Base-by-base conservation (phyloP, 1,284 basidiomycete species). In the Cystobasidium sp. region DNA sequence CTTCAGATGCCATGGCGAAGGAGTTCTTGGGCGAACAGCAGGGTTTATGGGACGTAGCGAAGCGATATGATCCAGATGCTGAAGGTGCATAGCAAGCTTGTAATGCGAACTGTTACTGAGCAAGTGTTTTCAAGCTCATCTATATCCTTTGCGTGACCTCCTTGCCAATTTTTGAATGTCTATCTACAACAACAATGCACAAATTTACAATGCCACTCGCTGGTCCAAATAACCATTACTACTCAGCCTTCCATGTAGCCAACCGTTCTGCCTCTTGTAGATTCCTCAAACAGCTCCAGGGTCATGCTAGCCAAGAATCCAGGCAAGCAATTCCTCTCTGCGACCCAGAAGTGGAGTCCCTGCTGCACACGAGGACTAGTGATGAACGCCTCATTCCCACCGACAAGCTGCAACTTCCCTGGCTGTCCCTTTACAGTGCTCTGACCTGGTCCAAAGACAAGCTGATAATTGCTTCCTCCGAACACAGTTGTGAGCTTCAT, bases 1-100 rank as follows among this genome's bases (percentile, higher is more conserved):
- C 69, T 12, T 62, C 69, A 52, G 69, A 99, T 82, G 83, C 86
- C 24, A 86, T 88, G 59, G 96, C 93, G 7, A 92, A 92, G 83
- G 93, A 97, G 79, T 86, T 88, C 65, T 85, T 97, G 47, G 94
- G 94, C 0, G 85, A 87, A 74, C 92, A 90, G 84, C 83, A 90
- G 52, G 91, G 92, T 0, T 92, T 94, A 81, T 97, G 95, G 95
- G 96, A 97, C 82, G 87, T 93, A 81, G 90, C 94, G 44, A 97
- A 65, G 43, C 62, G 63, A 9, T 73, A 66, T 37, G 53, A 58
- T 59, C 70, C 70, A 12, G 70, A 73, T 47, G 70, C 44, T 12
- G 70, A 73, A 44, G 69, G 55, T 20, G 68, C 66, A 18, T 66
- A 43, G 20, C 43, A 22, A 59, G 14, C 43, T 63, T 47, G 61